These are phyloP conservation scores for Fusarium ambrosium DNA, from an alignment of 2,329 filamentous ascomycete species.

Conservation along the genomic window DNA sequence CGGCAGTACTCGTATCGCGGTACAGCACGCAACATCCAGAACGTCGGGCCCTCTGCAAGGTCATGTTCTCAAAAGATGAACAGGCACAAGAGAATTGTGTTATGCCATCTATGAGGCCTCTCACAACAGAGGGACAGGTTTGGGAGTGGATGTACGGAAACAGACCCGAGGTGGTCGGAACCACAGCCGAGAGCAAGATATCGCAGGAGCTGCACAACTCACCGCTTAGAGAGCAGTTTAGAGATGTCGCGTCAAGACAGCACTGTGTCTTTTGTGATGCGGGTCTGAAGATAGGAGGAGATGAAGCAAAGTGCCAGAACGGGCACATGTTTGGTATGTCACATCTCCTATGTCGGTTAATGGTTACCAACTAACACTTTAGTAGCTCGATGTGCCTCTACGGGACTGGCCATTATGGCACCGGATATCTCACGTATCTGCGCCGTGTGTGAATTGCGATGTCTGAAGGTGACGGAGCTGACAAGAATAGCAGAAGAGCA, in stretches of 20 bases:
- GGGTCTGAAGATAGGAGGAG: slow-evolving; percentile 49
- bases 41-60: slow-evolving; percentile 54
- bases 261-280: slow-evolving; percentile 63
- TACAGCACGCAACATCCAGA: slow-evolving; percentile 65
- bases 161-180: slow-evolving; percentile 61
- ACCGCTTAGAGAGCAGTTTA: slow-evolving; percentile 56
- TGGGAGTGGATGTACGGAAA: slow-evolving; percentile 73
- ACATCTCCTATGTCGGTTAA: not conserved
- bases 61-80: slow-evolving; percentile 55
- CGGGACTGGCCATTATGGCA: slow-evolving; percentile 66
- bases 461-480: slow-evolving; percentile 61
- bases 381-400: slow-evolving; percentile 66
- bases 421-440: slow-evolving; percentile 68
- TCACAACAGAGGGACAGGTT: slow-evolving; percentile 65
- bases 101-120: slow-evolving; percentile 14
- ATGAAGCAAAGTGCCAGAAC: slow-evolving; percentile 55
- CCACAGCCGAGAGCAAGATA: slow-evolving; percentile 45
- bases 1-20: slow-evolving; percentile 64
- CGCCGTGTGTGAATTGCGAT: slow-evolving; percentile 67
- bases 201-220: slow-evolving; percentile 33
- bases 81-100: not conserved
- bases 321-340: slow-evolving; percentile 58
- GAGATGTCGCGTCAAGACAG: slow-evolving; percentile 52
- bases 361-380: slow-evolving; percentile 5
- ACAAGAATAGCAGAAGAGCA: slow-evolving; percentile 50